These are phyloP conservation scores for Backusella parvicylindrica DNA, from an alignment of 192 early-diverging fungal genomes.

Conservation along the genomic window DNA sequence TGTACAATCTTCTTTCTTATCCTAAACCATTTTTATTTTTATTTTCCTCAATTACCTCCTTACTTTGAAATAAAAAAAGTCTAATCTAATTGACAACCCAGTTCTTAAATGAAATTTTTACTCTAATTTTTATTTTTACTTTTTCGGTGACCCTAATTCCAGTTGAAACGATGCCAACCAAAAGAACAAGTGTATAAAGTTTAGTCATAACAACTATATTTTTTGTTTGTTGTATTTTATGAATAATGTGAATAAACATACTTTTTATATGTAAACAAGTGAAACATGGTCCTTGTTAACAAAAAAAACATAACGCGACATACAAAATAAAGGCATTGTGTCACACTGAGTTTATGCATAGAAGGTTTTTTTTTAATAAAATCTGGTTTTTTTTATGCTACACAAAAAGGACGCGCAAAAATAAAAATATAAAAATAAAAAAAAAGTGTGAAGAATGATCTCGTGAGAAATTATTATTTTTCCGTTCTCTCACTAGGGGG, in stretches of 20 bases:
- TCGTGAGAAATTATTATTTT: background rate
- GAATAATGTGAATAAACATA: too few species aligned
- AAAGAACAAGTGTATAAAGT: background rate
- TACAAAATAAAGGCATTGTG: background rate
- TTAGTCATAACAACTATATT: background rate
- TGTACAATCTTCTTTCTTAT: too few species aligned
- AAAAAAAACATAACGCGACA: background rate
- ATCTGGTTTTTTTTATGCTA: background rate
- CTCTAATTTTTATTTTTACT: too few species aligned
- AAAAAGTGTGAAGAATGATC: background rate
- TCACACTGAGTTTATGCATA: too few species aligned
- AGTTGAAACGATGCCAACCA: background rate
- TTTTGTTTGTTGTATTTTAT: background rate
- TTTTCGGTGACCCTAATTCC: background rate
- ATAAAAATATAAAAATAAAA: too few species aligned
- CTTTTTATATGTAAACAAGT: background rate
- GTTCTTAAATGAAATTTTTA: too few species aligned
- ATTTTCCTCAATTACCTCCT: too few species aligned
- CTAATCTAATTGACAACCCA: too few species aligned
- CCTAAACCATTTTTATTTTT: too few species aligned
- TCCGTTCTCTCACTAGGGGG: background rate
- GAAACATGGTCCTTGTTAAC: background rate
- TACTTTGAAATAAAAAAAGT: too few species aligned
- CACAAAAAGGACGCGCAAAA: background rate
- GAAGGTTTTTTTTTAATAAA: background rate